These are phyloP conservation scores for Sisymbrium altissimum DNA, from an alignment of 345 rosid genomes.

Conservation along the genomic window DNA sequence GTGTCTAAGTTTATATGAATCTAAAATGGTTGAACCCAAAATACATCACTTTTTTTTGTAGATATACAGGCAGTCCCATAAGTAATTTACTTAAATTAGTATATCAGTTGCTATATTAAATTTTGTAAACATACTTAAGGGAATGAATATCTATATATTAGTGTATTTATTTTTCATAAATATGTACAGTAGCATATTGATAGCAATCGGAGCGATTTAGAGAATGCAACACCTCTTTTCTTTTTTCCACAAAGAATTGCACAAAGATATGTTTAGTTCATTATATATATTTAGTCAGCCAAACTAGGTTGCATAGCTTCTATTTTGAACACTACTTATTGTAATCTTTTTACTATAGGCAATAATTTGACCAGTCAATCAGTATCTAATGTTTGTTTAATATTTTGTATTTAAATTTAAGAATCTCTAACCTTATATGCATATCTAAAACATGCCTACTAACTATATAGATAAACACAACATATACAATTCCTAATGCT, in stretches of 20 bases:
- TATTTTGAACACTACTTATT: conserved; percentile 17
- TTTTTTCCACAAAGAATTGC: background rate
- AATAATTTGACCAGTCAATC: conserved; percentile 29
- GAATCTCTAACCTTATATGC: background rate
- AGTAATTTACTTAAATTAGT: background rate
- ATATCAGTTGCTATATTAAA: background rate
- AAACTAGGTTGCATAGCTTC: conserved; percentile 7
- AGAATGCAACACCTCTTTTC: background rate
- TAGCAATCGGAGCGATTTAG: background rate
- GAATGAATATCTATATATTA: background rate
- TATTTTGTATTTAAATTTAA: background rate
- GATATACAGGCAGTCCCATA: background rate
- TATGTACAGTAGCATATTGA: background rate
- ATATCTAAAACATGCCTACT: background rate
- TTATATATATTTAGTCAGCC: background rate
- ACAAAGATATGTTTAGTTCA: background rate
- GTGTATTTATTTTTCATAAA: background rate
- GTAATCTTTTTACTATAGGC: background rate
- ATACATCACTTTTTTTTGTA: background rate
- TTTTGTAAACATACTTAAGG: background rate
- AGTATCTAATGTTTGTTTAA: background rate
- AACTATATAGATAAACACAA: background rate
- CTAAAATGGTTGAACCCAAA: background rate
- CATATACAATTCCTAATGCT: background rate
- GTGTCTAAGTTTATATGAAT: background rate